Percentiles rank a stretch among this genome's conserved stretches.
phyloP scores from a whole-genome alignment of 176 grass and related monocot species.

The bread wheat (Triticum aestivum) region DNA sequence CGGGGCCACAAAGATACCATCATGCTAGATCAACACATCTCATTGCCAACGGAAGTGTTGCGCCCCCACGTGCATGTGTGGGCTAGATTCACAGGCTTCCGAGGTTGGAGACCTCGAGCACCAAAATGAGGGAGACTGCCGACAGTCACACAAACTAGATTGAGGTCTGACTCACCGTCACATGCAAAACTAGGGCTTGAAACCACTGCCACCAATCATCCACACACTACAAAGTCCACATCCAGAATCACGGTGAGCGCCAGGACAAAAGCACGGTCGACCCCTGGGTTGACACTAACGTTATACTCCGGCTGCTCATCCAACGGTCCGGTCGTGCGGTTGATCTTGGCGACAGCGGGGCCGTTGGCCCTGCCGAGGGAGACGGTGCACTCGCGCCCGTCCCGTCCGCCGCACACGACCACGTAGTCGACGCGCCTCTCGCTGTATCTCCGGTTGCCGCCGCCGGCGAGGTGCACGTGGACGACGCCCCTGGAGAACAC shows the following conservation, averaged over 20 bases:
- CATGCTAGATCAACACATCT: too few relatives aligned
- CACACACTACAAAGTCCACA: too few relatives aligned
- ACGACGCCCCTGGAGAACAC: slow-evolving; percentile 29
- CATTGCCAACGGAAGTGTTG: too few relatives aligned
- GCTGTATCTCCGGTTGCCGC: background rate
- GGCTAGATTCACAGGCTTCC: too few relatives aligned
- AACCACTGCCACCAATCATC: too few relatives aligned
- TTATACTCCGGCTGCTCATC: background rate
- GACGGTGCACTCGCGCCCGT: slow-evolving; percentile 20
- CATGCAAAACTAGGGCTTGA: too few relatives aligned
- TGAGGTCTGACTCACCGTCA: too few relatives aligned
- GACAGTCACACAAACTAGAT: too few relatives aligned
- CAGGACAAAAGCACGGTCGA: background rate
- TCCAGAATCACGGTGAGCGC: background rate
- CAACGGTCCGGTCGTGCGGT: background rate
- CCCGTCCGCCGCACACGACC: slow-evolving; percentile 34
- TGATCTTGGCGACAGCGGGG: slow-evolving; percentile 28
- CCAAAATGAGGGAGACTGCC: too few relatives aligned
- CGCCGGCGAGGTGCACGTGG: slow-evolving; percentile 36
- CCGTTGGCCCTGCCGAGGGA: background rate
- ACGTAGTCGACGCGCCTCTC: slow-evolving; percentile 39
- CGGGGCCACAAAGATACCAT: too few relatives aligned
- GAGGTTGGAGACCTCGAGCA: too few relatives aligned
- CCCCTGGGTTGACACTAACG: background rate
- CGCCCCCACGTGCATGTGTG: too few relatives aligned